These are phyloP conservation scores for Hypomyces perniciosus DNA, from an alignment of 2,329 filamentous ascomycete genomes.

Conservation along the genomic window DNA sequence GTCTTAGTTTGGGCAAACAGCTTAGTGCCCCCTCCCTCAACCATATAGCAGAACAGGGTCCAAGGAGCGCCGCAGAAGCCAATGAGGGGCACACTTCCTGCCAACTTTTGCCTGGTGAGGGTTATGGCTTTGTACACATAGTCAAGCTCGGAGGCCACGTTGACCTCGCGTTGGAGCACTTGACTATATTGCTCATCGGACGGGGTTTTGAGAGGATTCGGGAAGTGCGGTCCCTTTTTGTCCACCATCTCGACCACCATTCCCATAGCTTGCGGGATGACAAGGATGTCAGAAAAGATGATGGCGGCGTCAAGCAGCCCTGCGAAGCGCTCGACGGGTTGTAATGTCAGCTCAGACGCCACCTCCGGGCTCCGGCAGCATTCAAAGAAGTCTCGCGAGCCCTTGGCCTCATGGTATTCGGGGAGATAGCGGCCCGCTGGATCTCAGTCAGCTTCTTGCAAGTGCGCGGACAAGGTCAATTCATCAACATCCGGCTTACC, in stretches of 20 bases:
- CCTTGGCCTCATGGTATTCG: slow-evolving; percentile 96
- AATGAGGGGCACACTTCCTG: slow-evolving; percentile 84
- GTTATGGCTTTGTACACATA: slow-evolving; percentile 97
- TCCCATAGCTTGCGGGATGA: slow-evolving; percentile 95
- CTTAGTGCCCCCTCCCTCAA: slow-evolving; percentile 94
- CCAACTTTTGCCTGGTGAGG: slow-evolving; percentile 78
- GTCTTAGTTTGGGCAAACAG: slow-evolving; percentile 91
- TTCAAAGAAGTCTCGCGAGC: slow-evolving; percentile 87
- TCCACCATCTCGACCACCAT: slow-evolving; percentile 99
- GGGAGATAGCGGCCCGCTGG: slow-evolving; percentile 92
- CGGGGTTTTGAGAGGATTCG: slow-evolving; percentile 71
- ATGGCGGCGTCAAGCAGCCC: slow-evolving; percentile 94
- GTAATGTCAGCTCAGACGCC: slow-evolving; percentile 86
- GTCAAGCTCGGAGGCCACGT: slow-evolving; percentile 76
- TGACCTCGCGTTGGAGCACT: slow-evolving; percentile 70
- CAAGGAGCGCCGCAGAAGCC: slow-evolving; percentile 97
- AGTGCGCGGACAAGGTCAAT: neutral
- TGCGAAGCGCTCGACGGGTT: slow-evolving; percentile 86
- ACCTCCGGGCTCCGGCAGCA: slow-evolving; percentile 93
- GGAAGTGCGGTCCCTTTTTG: slow-evolving; percentile 94
- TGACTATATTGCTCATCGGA: slow-evolving; percentile 76
- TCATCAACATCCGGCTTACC: slow-evolving; percentile 47
- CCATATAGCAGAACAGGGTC: slow-evolving; percentile 98
- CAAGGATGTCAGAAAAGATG: slow-evolving; percentile 97
- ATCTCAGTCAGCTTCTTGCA: neutral